These are phyloP conservation scores for Diospyros kaki DNA, from an alignment of 148 eudicot genomes.

Conservation along the genomic window DNA sequence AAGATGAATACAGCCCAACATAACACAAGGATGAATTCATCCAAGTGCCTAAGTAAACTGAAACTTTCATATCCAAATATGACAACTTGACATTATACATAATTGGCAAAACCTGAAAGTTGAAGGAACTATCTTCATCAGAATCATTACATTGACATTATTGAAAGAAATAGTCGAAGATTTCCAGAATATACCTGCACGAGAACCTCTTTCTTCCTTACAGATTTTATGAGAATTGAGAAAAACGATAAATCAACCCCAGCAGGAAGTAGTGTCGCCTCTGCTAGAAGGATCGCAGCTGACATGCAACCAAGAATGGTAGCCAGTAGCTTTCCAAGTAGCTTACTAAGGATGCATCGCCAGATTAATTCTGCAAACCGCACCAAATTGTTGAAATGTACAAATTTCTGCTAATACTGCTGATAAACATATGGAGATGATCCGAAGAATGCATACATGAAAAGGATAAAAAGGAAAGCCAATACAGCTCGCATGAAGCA, in stretches of 20 bases:
- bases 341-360: conserved; percentile 79
- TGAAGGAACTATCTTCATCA: not conserved
- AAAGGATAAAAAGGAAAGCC: not conserved
- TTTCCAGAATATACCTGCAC: conserved; percentile 66
- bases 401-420: not conserved
- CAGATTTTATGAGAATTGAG: conserved; percentile 79
- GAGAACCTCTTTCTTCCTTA: conserved; percentile 61
- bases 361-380: conserved; percentile 63
- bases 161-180: not conserved
- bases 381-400: not conserved
- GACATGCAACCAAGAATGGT: conserved; percentile 94
- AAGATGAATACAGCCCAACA: not conserved
- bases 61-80: not conserved
- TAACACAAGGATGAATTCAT: not conserved
- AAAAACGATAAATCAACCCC: conserved; percentile 90
- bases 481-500: not conserved
- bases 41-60: not conserved
- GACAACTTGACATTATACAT: not conserved
- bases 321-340: conserved; percentile 68
- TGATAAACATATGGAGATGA: not conserved
- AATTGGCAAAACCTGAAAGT: not conserved
- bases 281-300: conserved; percentile 93
- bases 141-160: conserved; percentile 1
- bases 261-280: conserved; percentile 79
- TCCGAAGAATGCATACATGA: not conserved